Percentiles rank a stretch among this genome's conserved stretches.
These are phyloP conservation scores for Russula emetica DNA, from an alignment of 768 basidiomycete species.

Conservation along the genomic window DNA sequence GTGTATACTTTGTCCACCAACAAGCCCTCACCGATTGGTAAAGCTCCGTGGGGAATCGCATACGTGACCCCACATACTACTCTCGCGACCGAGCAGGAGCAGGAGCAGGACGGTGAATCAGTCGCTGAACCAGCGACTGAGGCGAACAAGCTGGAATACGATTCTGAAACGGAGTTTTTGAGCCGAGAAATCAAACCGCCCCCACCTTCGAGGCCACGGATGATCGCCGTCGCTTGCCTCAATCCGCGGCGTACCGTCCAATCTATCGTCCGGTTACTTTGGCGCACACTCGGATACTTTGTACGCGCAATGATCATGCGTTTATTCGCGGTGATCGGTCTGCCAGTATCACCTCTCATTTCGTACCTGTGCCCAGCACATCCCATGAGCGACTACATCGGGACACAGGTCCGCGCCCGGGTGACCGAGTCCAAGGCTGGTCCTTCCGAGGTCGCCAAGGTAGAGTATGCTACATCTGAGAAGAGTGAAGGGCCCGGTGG, in stretches of 20 bases:
- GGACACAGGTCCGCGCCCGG: neutral
- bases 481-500: neutral
- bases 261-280: slow-evolving; percentile 23
- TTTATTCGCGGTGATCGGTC: slow-evolving; percentile 15
- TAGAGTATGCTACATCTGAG: neutral
- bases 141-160: slow-evolving; percentile 17
- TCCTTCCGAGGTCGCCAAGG: neutral
- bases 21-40: slow-evolving; percentile 21
- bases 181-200: slow-evolving; percentile 18
- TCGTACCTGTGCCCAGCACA: slow-evolving; percentile 4
- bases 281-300: slow-evolving; percentile 20
- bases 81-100: slow-evolving; percentile 22
- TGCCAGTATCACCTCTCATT: slow-evolving; percentile 7
- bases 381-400: slow-evolving; percentile 5
- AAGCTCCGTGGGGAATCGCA: slow-evolving; percentile 34
- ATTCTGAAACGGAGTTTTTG: slow-evolving; percentile 21
- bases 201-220: neutral
- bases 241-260: slow-evolving; percentile 18
- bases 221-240: neutral
- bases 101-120: slow-evolving; percentile 11
- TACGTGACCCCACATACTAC: slow-evolving; percentile 35
- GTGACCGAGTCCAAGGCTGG: neutral
- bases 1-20: slow-evolving; percentile 29
- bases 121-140: slow-evolving; percentile 1
- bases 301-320: slow-evolving; percentile 24